phyloP scores from a whole-genome alignment of 768 basidiomycete species.

The Suillus placidus region DNA sequence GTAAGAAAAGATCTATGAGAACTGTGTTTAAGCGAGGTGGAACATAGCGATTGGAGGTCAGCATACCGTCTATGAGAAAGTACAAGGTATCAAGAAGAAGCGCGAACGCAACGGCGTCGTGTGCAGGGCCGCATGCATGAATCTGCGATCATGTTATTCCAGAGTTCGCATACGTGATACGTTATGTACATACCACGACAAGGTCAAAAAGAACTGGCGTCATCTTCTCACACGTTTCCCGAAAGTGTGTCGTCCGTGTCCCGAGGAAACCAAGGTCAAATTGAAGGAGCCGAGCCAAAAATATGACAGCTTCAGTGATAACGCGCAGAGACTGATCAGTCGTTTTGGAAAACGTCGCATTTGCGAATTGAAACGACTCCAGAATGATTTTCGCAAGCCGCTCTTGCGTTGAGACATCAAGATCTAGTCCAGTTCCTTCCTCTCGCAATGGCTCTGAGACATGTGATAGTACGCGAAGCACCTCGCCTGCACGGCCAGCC shows the following conservation, averaged over 20 bases:
- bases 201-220: conserved; percentile 49
- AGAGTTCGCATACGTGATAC: conserved; percentile 12
- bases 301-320: conserved; percentile 48
- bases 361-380: conserved; percentile 46
- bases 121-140: conserved; percentile 52
- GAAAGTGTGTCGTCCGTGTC: conserved; percentile 55
- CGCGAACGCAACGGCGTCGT: conserved; percentile 62
- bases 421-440: conserved; percentile 52
- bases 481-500: conserved; percentile 61
- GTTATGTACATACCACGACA: conserved; percentile 47
- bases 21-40: background rate
- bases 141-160: conserved; percentile 40
- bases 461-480: conserved; percentile 68
- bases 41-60: background rate
- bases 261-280: conserved; percentile 70
- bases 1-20: conserved; percentile 59
- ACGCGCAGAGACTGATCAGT: conserved; percentile 26
- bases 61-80: conserved; percentile 72
- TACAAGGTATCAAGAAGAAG: conserved; percentile 74
- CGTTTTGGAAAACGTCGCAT: conserved; percentile 35
- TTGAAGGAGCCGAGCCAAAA: conserved; percentile 69
- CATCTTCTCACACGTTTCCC: conserved; percentile 47
- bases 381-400: conserved; percentile 54
- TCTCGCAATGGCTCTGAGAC: conserved; percentile 67
- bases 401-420: conserved; percentile 51